These are phyloP conservation scores for Pseudocercospora fuligena DNA, from an alignment of 2,329 filamentous ascomycete genomes.

Conservation along the genomic window DNA sequence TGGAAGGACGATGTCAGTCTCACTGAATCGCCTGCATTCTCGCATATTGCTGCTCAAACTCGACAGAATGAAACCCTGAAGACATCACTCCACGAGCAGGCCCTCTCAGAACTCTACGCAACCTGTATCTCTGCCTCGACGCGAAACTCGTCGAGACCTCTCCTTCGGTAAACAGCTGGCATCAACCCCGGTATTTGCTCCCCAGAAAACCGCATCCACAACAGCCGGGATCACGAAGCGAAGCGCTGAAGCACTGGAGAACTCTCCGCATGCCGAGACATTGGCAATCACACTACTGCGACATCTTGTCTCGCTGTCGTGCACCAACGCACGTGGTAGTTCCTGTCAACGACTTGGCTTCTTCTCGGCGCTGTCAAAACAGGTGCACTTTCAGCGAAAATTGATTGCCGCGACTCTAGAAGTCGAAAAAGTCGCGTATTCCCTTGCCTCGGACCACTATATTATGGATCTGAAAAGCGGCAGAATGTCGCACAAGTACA, in stretches of 20 bases:
- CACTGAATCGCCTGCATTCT: too few species aligned
- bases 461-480: slow-evolving; percentile 11
- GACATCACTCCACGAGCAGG: not conserved
- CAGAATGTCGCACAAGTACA: not conserved
- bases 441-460: slow-evolving; percentile 7
- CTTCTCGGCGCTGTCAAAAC: not conserved
- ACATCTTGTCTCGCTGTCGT: not conserved
- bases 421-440: not conserved
- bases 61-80: not conserved
- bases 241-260: not conserved
- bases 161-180: not conserved
- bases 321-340: not conserved
- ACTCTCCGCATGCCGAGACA: slow-evolving; percentile 11
- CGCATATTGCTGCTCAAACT: not conserved
- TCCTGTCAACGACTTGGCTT: not conserved
- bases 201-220: not conserved
- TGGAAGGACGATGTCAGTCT: too few species aligned
- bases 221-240: slow-evolving; percentile 5
- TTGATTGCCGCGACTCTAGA: slow-evolving; percentile 13
- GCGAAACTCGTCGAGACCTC: not conserved
- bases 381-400: not conserved
- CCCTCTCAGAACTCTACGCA: not conserved
- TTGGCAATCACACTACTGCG: slow-evolving; percentile 4
- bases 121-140: not conserved
- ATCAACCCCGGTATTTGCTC: not conserved